Conservation (phyloP, 495 filamentous ascomycete species). For the Penicillium pulvis region DNA sequence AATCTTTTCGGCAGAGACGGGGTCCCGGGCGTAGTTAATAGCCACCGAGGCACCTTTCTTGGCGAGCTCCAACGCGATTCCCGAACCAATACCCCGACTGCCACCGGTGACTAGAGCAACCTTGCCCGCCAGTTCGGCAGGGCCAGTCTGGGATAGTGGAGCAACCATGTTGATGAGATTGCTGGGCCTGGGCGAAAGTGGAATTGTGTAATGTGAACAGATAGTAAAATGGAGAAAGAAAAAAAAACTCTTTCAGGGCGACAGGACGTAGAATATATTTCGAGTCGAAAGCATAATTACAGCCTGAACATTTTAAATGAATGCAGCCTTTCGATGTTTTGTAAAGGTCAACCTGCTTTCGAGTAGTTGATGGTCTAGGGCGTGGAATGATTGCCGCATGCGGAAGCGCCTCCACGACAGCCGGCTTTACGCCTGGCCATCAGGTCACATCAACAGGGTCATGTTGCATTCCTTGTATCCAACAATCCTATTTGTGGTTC, state of each 20-base stretch:
- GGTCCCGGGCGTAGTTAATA: conserved; percentile 74
- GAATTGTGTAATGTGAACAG: neutral
- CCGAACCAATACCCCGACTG: conserved; percentile 72
- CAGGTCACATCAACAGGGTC: conserved; percentile 15
- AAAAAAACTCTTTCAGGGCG: neutral
- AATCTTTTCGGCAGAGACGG: conserved; percentile 62
- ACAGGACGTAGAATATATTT: neutral
- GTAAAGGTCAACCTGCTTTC: neutral
- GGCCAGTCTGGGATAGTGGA: conserved; percentile 16
- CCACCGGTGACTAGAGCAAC: conserved; percentile 75
- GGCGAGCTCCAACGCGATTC: conserved; percentile 76
- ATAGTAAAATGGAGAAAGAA: neutral
- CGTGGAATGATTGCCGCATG: conserved; percentile 20
- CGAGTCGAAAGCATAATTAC: neutral
- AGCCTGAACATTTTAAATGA: neutral
- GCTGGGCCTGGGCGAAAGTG: neutral
- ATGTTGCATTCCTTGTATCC: conserved; percentile 20
- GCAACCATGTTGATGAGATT: conserved; percentile 21
- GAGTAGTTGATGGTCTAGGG: neutral
- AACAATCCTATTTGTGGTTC: neutral
- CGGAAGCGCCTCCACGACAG: conserved; percentile 13
- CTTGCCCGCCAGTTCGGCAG: conserved; percentile 57
- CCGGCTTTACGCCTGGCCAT: too few species aligned
- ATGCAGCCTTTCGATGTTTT: too few species aligned
- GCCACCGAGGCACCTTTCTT: conserved; percentile 70